Base-by-base conservation (phyloP, 805 yeast genomes). In the Suhomyces faveliae region DNA sequence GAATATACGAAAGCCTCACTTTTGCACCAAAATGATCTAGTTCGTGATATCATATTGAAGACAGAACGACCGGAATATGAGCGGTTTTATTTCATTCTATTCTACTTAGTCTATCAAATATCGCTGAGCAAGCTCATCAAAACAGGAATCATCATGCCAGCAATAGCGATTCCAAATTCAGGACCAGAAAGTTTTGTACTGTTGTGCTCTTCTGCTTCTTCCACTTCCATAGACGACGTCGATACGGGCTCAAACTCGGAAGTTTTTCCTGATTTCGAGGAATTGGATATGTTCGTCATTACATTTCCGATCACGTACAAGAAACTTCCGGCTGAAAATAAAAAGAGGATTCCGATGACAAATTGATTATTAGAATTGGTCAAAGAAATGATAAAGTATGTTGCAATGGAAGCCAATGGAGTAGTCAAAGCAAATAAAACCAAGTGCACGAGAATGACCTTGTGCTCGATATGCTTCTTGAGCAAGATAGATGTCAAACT, bases 291-390 rank as follows among this genome's bases (percentile, higher is more conserved):
- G 27, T 76, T 79, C 43, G 70, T 65, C 69, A 83, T 72, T 3
- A 85, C 79, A 57, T 86, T 88, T 53, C 81, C 71, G 9, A 89
- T 87, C 29, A 87, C 88, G 56, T 77, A 87, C 21, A 85, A 60
- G 57, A 87, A 86, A 0, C 89, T 82, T 7, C 94, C 94, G 7
- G 86, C 88, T 49, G 85, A 78, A 56, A 84, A 79, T 3, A 84
- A 64, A 40, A 85, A 63, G 42, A 87, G 62, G n/a, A 76, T 59
- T 0, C 86, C 87, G 19, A 83, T 68, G 54, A 70, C 66, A 59
- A 73, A 68, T 22, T 67, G 64, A 49, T 57, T 59, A 49, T 52
- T 55, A 25, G 52, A 43, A 12, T 68, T 63, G 11, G 73, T 56
- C 2, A 70, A 27, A 35, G 54, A 43, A n/a, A 77, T 63, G 13